A percentile compares a stretch with the other conserved stretches of the same genome.
Conservation (phyloP, 208 protist genomes). For the Leishmania aethiopica region DNA sequence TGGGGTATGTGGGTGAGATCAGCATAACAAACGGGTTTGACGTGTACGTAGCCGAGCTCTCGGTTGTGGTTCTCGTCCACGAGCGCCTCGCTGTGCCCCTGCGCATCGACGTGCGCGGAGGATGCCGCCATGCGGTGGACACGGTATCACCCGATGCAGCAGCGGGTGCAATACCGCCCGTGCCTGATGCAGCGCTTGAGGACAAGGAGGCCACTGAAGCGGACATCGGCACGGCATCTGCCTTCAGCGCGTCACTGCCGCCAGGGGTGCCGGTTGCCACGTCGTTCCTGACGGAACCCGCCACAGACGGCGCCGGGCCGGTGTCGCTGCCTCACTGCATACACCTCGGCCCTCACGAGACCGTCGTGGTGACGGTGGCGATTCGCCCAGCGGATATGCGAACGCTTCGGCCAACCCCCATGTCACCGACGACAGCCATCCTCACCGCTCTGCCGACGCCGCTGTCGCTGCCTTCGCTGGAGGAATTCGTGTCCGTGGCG, state of each 20-base stretch:
- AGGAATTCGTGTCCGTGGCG: conserved; percentile 68
- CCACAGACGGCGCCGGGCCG: conserved; percentile 5
- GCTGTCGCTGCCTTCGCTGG: conserved; percentile 49
- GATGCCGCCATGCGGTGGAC: neutral
- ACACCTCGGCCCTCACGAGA: conserved; percentile 28
- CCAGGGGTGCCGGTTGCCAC: conserved; percentile 9
- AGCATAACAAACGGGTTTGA: conserved; percentile 57
- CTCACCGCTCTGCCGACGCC: neutral
- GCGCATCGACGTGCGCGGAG: conserved; percentile 43
- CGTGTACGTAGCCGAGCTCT: conserved; percentile 37
- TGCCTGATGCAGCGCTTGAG: conserved; percentile 4
- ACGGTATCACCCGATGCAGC: neutral
- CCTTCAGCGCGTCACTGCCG: neutral
- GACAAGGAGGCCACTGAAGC: neutral
- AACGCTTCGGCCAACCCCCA: neutral
- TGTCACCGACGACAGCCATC: neutral
- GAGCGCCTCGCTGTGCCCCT: conserved; percentile 44
- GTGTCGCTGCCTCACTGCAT: conserved; percentile 26
- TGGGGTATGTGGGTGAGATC: conserved; percentile 63
- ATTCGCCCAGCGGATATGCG: conserved; percentile 15
- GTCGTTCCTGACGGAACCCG: conserved; percentile 20
- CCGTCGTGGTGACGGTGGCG: conserved; percentile 26
- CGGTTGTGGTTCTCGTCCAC: conserved; percentile 38
- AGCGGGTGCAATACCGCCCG: neutral
- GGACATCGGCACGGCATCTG: neutral